These are phyloP conservation scores for Eucalyptus pauciflora DNA, from an alignment of 345 rosid species.

Conservation along the genomic window DNA sequence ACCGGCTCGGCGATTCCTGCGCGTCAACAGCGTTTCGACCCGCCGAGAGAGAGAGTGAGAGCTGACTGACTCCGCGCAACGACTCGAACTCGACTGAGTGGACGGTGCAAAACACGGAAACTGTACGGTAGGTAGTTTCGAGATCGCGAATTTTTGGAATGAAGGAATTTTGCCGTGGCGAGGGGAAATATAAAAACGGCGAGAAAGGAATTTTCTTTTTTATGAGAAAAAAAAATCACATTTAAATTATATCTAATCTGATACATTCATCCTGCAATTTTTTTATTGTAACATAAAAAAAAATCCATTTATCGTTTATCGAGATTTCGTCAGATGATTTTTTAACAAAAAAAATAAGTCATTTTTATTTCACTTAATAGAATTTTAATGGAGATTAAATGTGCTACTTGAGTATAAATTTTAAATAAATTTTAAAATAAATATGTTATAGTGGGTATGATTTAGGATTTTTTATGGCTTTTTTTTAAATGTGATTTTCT, in stretches of 20 bases:
- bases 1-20: background rate
- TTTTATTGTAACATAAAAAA: too few species aligned
- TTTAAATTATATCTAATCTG: background rate
- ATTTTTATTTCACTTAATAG: background rate
- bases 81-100: background rate
- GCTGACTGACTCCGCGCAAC: background rate
- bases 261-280: too few species aligned
- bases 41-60: background rate
- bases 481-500: background rate
- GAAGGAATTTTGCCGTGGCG: background rate
- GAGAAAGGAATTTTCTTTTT: background rate
- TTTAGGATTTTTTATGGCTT: background rate
- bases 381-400: too few species aligned
- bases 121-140: background rate
- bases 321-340: rapidly evolving
- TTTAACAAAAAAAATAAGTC: too few species aligned
- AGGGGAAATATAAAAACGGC: background rate
- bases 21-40: background rate
- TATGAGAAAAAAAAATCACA: too few species aligned
- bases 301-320: rapidly evolving
- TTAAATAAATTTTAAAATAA: too few species aligned
- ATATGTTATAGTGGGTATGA: background rate
- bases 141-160: background rate
- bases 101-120: background rate
- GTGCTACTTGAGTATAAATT: too few species aligned